Evolutionary conservation across 2,329 filamentous ascomycete species (phyloP).

Genomic region (Amauroascus niger): DNA sequence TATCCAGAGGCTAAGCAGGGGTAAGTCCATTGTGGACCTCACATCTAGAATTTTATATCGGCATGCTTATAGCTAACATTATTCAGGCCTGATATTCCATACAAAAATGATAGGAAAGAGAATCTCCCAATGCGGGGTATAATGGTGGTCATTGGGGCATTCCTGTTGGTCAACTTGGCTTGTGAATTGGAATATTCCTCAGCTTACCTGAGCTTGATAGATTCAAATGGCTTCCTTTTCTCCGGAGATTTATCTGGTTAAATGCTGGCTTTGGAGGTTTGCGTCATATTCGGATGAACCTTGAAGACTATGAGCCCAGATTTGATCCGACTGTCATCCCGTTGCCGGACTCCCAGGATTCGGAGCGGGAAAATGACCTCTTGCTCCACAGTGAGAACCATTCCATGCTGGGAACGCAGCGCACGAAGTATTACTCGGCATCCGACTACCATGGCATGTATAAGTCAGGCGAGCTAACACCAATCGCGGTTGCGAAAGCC

Average conservation of each 20-base stretch:
- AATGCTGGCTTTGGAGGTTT: constrained; percentile 58
- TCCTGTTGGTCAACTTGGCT: constrained; percentile 39
- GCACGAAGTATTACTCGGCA: constrained; percentile 52
- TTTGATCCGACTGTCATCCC: constrained; percentile 51
- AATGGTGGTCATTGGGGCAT: constrained; percentile 48
- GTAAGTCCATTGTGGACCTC: not conserved
- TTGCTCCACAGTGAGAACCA: constrained; percentile 20
- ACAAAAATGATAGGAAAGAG: constrained; percentile 37
- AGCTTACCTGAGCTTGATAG: constrained; percentile 22
- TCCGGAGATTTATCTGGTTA: constrained; percentile 56
- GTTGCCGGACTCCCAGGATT: constrained; percentile 18
- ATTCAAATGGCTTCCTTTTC: constrained; percentile 44
- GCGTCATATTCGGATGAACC: constrained; percentile 41
- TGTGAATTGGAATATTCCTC: not conserved
- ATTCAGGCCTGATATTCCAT: constrained; percentile 22
- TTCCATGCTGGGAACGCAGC: constrained; percentile 23
- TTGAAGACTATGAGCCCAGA: constrained; percentile 46
- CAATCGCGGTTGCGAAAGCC: constrained; percentile 58
- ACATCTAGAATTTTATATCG: not conserved
- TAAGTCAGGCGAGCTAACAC: constrained; percentile 58
- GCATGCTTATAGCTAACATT: not conserved
- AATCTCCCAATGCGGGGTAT: constrained; percentile 58
- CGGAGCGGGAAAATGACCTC: constrained; percentile 14
- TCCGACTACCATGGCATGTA: constrained; percentile 70
- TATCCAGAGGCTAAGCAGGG: constrained; percentile 11